Conservation (phyloP, 192 early-diverging fungal species). For the Blastocladiella britannica region DNA sequence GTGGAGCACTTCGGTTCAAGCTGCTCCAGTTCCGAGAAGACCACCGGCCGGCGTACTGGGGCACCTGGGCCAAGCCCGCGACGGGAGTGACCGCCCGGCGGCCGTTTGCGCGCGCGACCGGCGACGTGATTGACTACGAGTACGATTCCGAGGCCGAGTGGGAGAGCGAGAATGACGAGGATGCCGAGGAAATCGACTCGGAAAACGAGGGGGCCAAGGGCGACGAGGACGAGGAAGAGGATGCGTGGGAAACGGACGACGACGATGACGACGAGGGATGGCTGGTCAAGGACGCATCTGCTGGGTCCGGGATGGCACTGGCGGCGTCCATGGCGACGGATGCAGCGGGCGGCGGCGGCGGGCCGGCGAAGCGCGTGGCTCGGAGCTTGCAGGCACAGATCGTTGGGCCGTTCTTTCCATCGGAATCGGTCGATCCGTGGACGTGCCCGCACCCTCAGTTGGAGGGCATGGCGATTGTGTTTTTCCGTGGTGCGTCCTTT, state of each 20-base stretch:
- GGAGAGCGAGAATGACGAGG: background rate
- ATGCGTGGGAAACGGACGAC: background rate
- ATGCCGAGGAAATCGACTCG: background rate
- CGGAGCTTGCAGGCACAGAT: background rate
- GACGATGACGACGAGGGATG: background rate
- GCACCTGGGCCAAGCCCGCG: background rate
- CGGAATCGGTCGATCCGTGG: too few species aligned
- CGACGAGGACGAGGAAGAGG: background rate
- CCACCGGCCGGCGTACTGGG: background rate
- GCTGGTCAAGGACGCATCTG: background rate
- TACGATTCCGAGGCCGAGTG: slow-evolving; percentile 1
- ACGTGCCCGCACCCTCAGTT: background rate
- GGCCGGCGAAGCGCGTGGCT: background rate
- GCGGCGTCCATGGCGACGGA: too few species aligned
- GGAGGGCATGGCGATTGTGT: too few species aligned
- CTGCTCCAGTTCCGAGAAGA: background rate
- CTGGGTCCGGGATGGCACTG: too few species aligned
- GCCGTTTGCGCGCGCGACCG: background rate
- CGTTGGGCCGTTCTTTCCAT: too few species aligned
- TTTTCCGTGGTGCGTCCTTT: too few species aligned
- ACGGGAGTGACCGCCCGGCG: background rate
- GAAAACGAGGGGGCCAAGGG: too few species aligned
- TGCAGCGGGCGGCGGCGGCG: background rate
- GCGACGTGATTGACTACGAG: background rate
- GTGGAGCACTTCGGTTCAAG: too few species aligned